phyloP scores from a whole-genome alignment of 169 alveolate genomes.

The Theileria annulata region DNA sequence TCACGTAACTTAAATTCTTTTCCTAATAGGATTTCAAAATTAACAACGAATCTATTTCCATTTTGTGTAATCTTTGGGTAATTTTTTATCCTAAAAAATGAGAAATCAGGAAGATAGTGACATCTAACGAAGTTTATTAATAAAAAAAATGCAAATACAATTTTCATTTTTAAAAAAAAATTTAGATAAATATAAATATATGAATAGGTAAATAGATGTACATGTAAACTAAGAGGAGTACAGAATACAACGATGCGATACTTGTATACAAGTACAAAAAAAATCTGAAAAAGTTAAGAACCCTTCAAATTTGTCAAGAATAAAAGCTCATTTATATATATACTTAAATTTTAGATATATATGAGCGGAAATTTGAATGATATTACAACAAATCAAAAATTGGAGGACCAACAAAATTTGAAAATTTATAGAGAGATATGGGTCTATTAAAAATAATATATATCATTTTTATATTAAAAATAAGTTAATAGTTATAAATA shows the following conservation, averaged over 20 bases:
- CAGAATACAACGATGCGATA: slow-evolving; percentile 5
- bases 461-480: neutral
- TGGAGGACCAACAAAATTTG: slow-evolving; percentile 10
- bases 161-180: neutral
- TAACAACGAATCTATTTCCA: neutral
- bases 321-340: neutral
- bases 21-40: neutral
- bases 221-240: neutral
- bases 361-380: neutral
- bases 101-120: neutral
- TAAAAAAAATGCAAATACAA: neutral
- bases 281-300: neutral
- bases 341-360: neutral
- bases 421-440: neutral
- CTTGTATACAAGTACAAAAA: neutral
- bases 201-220: neutral
- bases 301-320: neutral
- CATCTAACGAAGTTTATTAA: neutral
- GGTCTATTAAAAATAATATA: neutral
- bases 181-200: slow-evolving; percentile 2
- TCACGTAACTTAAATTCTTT: neutral
- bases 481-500: neutral
- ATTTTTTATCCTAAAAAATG: neutral
- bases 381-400: neutral
- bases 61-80: neutral